phyloP scores from a whole-genome alignment of 805 yeast species.

The Maudiozyma pseudohumilis region DNA sequence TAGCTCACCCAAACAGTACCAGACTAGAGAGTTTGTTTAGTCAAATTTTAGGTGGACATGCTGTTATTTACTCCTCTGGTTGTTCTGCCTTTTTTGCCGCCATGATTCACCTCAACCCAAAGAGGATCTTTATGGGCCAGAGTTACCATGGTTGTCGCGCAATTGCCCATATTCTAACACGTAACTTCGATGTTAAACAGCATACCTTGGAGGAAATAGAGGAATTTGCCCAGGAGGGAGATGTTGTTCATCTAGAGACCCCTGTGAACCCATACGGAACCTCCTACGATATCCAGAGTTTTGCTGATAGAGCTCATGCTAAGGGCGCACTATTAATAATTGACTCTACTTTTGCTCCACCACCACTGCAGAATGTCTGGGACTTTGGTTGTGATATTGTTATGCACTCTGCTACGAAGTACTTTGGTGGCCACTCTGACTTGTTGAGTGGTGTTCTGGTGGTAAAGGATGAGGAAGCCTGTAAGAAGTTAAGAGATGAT shows the following conservation, averaged over 20 bases:
- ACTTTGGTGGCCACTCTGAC: slow-evolving; percentile 94
- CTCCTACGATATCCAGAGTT: slow-evolving; percentile 49
- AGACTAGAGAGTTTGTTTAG: slow-evolving; percentile 59
- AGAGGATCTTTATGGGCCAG: slow-evolving; percentile 59
- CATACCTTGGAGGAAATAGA: slow-evolving; percentile 44
- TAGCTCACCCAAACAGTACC: slow-evolving; percentile 61
- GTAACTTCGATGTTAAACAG: slow-evolving; percentile 49
- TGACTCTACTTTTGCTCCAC: slow-evolving; percentile 92
- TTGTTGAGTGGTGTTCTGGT: slow-evolving; percentile 71
- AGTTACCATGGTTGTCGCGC: slow-evolving; percentile 84
- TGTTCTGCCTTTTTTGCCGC: slow-evolving; percentile 73
- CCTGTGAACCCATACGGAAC: slow-evolving; percentile 82
- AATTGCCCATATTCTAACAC: slow-evolving; percentile 49
- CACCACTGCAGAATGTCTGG: slow-evolving; percentile 77
- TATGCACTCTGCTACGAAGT: slow-evolving; percentile 91
- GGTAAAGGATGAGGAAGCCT: slow-evolving; percentile 44
- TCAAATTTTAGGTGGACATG: slow-evolving; percentile 50
- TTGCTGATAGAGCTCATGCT: slow-evolving; percentile 62
- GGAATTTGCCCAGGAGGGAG: slow-evolving; percentile 43
- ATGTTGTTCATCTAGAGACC: slow-evolving; percentile 73
- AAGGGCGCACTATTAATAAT: slow-evolving; percentile 65
- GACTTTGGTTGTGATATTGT: slow-evolving; percentile 76
- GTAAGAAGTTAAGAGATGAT: slow-evolving; percentile 44
- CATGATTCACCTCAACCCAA: slow-evolving; percentile 62
- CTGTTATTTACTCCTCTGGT: slow-evolving; percentile 69